Percentiles rank a stretch among this genome's conserved stretches.
phyloP scores from a whole-genome alignment of 768 basidiomycete species.

The Chalciporus piperatus region DNA sequence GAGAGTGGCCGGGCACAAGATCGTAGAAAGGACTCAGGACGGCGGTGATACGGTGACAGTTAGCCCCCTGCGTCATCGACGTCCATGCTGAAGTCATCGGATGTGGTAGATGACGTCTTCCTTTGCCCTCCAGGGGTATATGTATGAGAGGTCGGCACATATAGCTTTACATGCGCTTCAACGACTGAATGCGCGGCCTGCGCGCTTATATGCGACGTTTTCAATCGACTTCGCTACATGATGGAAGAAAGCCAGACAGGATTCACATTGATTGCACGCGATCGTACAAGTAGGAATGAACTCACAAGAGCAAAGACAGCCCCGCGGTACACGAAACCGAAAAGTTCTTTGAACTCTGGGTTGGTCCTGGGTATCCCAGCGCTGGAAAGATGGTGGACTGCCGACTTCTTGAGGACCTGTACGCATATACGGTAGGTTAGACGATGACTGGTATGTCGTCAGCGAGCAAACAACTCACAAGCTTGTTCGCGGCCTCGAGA shows the following conservation, averaged over 20 bases:
- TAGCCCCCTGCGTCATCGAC: conserved; percentile 11
- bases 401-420: conserved; percentile 39
- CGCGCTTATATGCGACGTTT: conserved; percentile 20
- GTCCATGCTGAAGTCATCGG: neutral
- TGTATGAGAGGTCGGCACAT: conserved; percentile 17
- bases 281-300: neutral
- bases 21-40: too few relatives aligned
- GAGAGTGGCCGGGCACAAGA: too few relatives aligned
- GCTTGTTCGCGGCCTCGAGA: conserved; percentile 61
- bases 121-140: neutral
- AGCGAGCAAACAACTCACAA: conserved; percentile 37
- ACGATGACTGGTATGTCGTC: neutral
- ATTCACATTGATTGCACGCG: neutral
- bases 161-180: conserved; percentile 37
- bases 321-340: conserved; percentile 39
- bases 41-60: too few relatives aligned
- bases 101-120: neutral
- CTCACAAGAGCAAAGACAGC: conserved; percentile 40
- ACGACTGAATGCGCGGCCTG: conserved; percentile 32
- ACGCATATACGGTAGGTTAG: neutral
- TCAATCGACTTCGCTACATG: conserved; percentile 30
- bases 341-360: conserved; percentile 40
- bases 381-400: conserved; percentile 31
- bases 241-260: neutral
- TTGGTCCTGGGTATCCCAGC: conserved; percentile 36